Evolutionary conservation across 2,329 filamentous ascomycete genomes (phyloP).

Genomic region (Metarhizium brunneum): DNA sequence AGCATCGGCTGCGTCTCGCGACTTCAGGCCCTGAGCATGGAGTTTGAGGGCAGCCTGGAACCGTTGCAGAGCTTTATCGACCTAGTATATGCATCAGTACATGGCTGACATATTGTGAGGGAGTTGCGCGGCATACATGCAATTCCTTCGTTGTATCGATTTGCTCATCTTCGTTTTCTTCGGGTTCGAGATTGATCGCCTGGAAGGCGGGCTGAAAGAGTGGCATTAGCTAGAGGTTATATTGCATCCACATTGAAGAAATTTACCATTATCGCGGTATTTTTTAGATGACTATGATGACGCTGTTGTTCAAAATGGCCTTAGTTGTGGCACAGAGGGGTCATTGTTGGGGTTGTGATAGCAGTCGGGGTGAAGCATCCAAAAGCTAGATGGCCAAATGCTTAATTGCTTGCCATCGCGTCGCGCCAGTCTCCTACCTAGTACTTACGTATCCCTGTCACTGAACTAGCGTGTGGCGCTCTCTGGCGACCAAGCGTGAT

Average conservation of each 20-base stretch:
- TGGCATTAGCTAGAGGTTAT: neutral
- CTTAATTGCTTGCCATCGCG: neutral
- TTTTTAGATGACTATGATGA: neutral
- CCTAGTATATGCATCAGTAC: slow-evolving; percentile 31
- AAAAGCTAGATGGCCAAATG: neutral
- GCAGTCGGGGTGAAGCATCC: neutral
- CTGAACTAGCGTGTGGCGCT: no score
- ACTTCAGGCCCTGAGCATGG: slow-evolving; percentile 74
- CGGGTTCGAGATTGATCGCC: slow-evolving; percentile 88
- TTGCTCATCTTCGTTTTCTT: slow-evolving; percentile 83
- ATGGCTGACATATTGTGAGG: neutral
- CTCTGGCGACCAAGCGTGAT: neutral
- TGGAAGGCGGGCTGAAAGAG: slow-evolving; percentile 57
- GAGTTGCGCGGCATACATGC: slow-evolving; percentile 42
- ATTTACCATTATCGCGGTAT: neutral
- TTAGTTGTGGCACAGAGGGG: neutral
- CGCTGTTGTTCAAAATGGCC: neutral
- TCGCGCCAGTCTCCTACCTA: neutral
- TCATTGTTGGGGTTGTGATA: no score
- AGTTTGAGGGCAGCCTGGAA: slow-evolving; percentile 88
- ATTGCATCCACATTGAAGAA: neutral
- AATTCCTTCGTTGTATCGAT: slow-evolving; percentile 93
- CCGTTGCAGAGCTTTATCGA: slow-evolving; percentile 91
- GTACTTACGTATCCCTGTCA: neutral
- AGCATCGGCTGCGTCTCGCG: slow-evolving; percentile 64